Base-by-base conservation (phyloP, 73 alveolate genomes). In the Stentor coeruleus region DNA sequence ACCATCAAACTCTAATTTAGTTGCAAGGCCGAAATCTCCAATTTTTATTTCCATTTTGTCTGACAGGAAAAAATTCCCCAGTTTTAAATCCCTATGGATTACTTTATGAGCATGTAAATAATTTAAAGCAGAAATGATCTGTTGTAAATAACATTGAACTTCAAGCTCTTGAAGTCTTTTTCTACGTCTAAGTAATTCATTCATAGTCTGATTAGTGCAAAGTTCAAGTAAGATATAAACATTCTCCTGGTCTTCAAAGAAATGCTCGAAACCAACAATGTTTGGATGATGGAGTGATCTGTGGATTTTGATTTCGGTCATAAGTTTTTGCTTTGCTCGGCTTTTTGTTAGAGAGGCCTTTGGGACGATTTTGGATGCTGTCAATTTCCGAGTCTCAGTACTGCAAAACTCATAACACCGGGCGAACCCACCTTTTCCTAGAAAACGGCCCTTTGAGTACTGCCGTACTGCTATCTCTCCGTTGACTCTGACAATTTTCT, bases 1-100 rank as follows among this genome's bases (percentile, higher is more conserved):
- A 20, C 99, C 99, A 82, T 97, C 99, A 82, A 92, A 94, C 82
- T 97, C 99, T 30, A 95, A 92, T 85, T 95, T 97, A n/a, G 99
- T 95, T 0, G 99, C 99, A 20, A 97, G 87, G 35, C 99, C 99
- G 87, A 97, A 95, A 90, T 97, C 99, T 76, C 99, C 99, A n/a
- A 97, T 88, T 87, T 97, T 97, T 37, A 97, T 74, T 88, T 97
- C 98, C 99, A 97, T 97, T 93, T 95, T 97, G 58, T 93, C 99
- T 41, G 94, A 90, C 4, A 97, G 84, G 90, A 97, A 97, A 40
- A 97, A 91, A 86, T 97, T 97, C 33, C 99, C 99, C 73, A 97
- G 92, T 85, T 97, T 97, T 49, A 97, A 85, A 90, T 97, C 99
- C 87, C 99, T 90, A 81, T 95, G 99, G 38, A 97, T 95, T 74